A percentile compares a stretch with the other conserved stretches of the same genome.
Evolutionary conservation across 345 rosid species (phyloP).

Genomic region (Pistacia atlantica): DNA sequence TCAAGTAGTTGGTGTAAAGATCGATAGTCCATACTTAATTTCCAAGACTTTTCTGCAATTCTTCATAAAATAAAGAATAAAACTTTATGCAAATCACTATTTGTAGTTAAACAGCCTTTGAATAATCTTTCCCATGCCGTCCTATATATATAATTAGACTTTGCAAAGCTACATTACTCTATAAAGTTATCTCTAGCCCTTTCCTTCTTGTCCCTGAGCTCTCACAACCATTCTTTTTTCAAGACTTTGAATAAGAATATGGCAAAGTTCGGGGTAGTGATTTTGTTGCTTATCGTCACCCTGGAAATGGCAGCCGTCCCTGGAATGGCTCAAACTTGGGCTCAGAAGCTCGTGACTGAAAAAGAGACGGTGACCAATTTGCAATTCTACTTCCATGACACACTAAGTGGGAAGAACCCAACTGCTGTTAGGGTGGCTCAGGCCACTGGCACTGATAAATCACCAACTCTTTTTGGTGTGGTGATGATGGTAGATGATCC

Average conservation of each 20-base stretch:
- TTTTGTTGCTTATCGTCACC: conserved; percentile 17
- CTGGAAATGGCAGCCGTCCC: conserved; percentile 22
- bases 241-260: conserved; percentile 7
- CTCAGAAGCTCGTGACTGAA: conserved; percentile 23
- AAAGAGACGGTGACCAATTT: conserved; percentile 54
- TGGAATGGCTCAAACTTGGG: conserved; percentile 35
- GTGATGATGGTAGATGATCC: conserved; percentile 58
- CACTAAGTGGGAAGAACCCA: conserved; percentile 53
- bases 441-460: conserved; percentile 36
- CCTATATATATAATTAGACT: not conserved
- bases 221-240: not conserved
- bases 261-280: conserved; percentile 18
- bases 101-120: conserved; percentile 24
- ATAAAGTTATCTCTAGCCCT: not conserved
- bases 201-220: not conserved
- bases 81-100: no score
- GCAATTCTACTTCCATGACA: conserved; percentile 77
- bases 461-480: conserved; percentile 53
- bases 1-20: no score
- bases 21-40: no score
- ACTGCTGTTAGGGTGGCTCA: conserved; percentile 55
- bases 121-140: not conserved
- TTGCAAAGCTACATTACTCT: not conserved
- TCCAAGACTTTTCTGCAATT: no score
- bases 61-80: no score